Evolutionary conservation across 306 rosid genomes (phyloP), one percentile per base, ranked within the genome.

Genomic region (Cucurbita ficifolia): DNA sequence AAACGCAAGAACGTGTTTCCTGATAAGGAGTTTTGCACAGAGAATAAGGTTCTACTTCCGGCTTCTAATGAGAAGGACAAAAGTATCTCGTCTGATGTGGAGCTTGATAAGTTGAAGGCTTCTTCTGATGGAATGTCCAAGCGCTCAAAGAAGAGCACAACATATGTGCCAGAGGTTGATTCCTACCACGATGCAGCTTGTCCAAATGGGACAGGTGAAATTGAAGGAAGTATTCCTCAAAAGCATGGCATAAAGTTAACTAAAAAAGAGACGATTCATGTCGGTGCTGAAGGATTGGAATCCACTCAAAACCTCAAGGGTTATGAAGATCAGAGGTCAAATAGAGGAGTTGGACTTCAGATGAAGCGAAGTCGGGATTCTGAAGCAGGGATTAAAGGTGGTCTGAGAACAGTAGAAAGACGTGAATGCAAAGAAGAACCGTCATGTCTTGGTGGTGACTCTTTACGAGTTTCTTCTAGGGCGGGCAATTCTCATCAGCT

Each of bases 101-200:
- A 80, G 49, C 77, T 75, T 38, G 76, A 78, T 70, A 83, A 81
- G 65, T 63, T 19, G 52, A 86, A 84, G 79, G 76, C 61, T 70
- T 85, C 68, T 46, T 85, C 68, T 46, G 85, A 76, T 84, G 79
- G 76, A 19, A 84, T 69, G 78, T 78, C 57, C 79, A 80, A 76
- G 72, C 75, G 67, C 83, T 78, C 86, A 49, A 83, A 81, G 75
- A 83, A 71, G 78, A 78, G 75, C 73, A 79, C 75, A 72, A 78
- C 68, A 40, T 65, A 36, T 73, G 81, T 72, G 46, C 65, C 84
- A 62, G 82, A 81, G 75, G 70, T 78, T 78, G 84, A 77, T 64
- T 75, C 77, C 33, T 78, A 72, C 79, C 70, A 82, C 63, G 75
- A n/a, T 38, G 68, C 75, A 68, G 65, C 71, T 59, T 82, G 68